Percentiles rank a stretch among this genome's conserved stretches.
These are phyloP conservation scores for Murraya paniculata DNA, from an alignment of 345 rosid genomes.

Conservation along the genomic window DNA sequence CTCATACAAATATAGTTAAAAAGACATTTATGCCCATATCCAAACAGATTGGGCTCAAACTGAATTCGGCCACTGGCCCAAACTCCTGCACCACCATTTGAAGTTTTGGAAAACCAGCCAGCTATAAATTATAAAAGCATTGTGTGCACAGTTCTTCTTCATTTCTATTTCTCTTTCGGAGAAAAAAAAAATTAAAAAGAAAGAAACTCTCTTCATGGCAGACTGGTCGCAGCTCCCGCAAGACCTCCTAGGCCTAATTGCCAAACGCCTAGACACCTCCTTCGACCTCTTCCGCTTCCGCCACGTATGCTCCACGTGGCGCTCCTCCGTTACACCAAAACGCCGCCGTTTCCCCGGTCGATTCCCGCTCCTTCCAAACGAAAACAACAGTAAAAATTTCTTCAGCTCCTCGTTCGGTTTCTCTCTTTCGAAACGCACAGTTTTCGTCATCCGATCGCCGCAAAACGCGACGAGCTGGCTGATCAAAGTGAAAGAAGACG, in stretches of 20 bases:
- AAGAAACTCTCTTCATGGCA: constrained; percentile 35
- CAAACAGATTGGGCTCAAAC: background rate
- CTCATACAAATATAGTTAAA: too few relatives aligned
- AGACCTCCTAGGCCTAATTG: constrained; percentile 61
- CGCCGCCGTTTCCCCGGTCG: constrained; percentile 38
- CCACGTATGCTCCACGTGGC: constrained; percentile 80
- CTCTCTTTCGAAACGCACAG: constrained; percentile 61
- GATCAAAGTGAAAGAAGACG: constrained; percentile 57
- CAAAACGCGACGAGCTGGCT: constrained; percentile 47
- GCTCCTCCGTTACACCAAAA: constrained; percentile 46
- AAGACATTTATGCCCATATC: background rate
- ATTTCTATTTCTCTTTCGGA: background rate
- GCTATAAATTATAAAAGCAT: background rate
- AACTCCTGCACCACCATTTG: too few relatives aligned
- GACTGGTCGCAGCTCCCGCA: constrained; percentile 68
- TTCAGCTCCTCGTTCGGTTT: constrained; percentile 46
- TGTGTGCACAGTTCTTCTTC: background rate
- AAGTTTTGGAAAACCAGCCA: background rate
- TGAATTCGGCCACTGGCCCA: too few relatives aligned
- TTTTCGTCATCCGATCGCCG: constrained; percentile 49
- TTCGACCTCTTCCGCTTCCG: constrained; percentile 71
- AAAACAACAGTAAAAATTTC: constrained; percentile 24
- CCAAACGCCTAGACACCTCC: constrained; percentile 45
- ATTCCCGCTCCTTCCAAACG: constrained; percentile 55
- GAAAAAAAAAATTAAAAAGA: background rate